Evolutionary conservation across 495 filamentous ascomycete species (phyloP), one percentile per base, ranked within the genome.

Genomic region (Penicillium fimorum): DNA sequence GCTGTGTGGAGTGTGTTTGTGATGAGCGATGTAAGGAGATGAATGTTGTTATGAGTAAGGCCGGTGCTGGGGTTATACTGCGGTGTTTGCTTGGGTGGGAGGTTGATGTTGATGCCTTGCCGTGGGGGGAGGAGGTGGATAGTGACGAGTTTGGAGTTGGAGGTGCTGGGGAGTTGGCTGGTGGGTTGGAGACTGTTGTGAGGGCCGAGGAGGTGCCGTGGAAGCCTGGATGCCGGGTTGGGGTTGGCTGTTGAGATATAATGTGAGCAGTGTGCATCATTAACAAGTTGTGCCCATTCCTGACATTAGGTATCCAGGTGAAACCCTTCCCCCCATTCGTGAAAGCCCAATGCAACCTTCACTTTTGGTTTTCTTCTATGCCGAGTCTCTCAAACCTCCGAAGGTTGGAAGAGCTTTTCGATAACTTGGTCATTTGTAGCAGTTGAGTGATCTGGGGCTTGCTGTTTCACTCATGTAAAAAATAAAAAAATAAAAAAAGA

Each of bases 11-110:
- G 71, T 97, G 87, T 71, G 90, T 93, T 17, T 90, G 87, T 60
- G 86, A 85, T 50, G 91, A 96, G 70, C 74, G 87, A 47, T 97
- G 94, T 69, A 88, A 87, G 65, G 88, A 97, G 73, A 84, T 82
- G 59, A 96, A 96, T 66, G 82, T 88, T 63, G 92, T 97, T 1
- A 91, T 96, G 88, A 92, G 89, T 63, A 97, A 97, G 73, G 88
- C 87, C 5, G 94, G 95, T 0, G 85, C 87, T 12, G 81, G 79
- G 45, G 91, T 97, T 27, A 84, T 97, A 42, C 69, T 97, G 58
- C 85, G 84, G 67, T 82, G 80, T 51, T 64, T 97, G 59, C 69
- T 97, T 54, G 86, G 86, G 11, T 79, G 81, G 77, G 83, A 89
- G 51, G 74, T 82, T 54, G 82, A 89, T 60, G 87, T 96, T 47